Evolutionary conservation across 768 basidiomycete species (phyloP).

Genomic region (Leccinum subgranulosum): DNA sequence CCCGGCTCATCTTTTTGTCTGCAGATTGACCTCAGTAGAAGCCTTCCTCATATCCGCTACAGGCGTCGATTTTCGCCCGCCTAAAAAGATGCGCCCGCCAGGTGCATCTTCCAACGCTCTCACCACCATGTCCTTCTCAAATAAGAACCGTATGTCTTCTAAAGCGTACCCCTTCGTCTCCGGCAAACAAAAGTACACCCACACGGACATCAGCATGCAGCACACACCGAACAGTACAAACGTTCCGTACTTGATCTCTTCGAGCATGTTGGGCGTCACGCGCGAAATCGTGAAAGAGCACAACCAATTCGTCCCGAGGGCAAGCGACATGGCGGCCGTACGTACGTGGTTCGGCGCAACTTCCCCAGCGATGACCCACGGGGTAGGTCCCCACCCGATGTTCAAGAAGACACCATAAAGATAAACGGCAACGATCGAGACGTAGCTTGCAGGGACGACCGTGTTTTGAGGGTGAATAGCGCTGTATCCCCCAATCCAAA

Average conservation of each 20-base stretch:
- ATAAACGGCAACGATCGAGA: constrained; percentile 39
- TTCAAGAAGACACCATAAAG: constrained; percentile 37
- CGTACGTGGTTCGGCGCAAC: constrained; percentile 40
- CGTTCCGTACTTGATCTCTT: constrained; percentile 31
- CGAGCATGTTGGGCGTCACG: constrained; percentile 37
- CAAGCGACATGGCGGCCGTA: constrained; percentile 32
- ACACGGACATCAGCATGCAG: constrained; percentile 33
- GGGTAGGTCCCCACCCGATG: constrained; percentile 29
- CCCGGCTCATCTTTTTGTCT: too few species aligned
- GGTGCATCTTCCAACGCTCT: constrained; percentile 36
- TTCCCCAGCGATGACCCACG: constrained; percentile 34
- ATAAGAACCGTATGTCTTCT: constrained; percentile 35
- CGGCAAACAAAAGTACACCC: constrained; percentile 38
- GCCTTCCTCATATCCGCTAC: constrained; percentile 17
- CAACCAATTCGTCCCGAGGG: constrained; percentile 34
- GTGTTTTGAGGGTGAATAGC: constrained; percentile 28
- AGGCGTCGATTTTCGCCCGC: not conserved
- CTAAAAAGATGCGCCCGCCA: constrained; percentile 30
- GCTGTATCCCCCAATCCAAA: constrained; percentile 37
- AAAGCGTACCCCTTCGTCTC: constrained; percentile 40
- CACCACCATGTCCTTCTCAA: constrained; percentile 30
- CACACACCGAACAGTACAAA: constrained; percentile 33
- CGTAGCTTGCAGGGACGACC: constrained; percentile 34
- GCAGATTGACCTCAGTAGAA: not conserved
- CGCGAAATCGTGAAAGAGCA: constrained; percentile 37